Evolutionary conservation across 2,329 filamentous ascomycete genomes (phyloP).

Genomic region (Neophaeococcomyces aloes): DNA sequence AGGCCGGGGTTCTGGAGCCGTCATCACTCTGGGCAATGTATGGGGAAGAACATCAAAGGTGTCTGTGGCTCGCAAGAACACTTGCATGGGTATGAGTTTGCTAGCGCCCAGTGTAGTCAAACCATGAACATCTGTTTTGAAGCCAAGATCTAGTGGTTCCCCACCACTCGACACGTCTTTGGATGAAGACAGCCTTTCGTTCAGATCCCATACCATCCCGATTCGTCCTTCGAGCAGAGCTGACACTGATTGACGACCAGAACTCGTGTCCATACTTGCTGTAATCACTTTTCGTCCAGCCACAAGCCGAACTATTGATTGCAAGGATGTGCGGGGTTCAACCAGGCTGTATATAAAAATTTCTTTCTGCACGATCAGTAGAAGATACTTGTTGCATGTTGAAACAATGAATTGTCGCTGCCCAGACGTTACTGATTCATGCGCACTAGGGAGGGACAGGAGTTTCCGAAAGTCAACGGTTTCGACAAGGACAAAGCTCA

Average conservation of each 20-base stretch:
- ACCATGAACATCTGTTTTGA: conserved; percentile 12
- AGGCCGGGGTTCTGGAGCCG: neutral
- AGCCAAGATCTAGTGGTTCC: conserved; percentile 17
- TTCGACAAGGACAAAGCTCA: conserved; percentile 10
- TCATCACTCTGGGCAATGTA: no score
- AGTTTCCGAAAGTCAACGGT: conserved; percentile 19
- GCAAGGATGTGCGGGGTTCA: conserved; percentile 24
- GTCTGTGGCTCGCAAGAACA: neutral
- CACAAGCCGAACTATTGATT: conserved; percentile 43
- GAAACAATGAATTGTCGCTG: conserved; percentile 42
- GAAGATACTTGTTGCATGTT: conserved; percentile 47
- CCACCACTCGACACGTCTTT: conserved; percentile 13
- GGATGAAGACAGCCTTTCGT: conserved; percentile 12
- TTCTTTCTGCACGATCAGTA: conserved; percentile 44
- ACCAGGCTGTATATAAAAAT: conserved; percentile 47
- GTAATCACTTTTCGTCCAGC: conserved; percentile 49
- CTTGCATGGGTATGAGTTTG: conserved; percentile 1
- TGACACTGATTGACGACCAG: conserved; percentile 45
- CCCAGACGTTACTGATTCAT: neutral
- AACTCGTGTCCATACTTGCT: conserved; percentile 54
- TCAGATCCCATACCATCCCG: conserved; percentile 48
- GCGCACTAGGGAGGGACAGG: conserved; percentile 17
- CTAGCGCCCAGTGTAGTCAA: conserved; percentile 1
- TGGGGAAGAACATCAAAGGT: neutral
- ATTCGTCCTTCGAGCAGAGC: conserved; percentile 50